Evolutionary conservation across 257 asterid species (phyloP), one percentile per base, ranked within the genome.

Genomic region (Capsicum chinense): DNA sequence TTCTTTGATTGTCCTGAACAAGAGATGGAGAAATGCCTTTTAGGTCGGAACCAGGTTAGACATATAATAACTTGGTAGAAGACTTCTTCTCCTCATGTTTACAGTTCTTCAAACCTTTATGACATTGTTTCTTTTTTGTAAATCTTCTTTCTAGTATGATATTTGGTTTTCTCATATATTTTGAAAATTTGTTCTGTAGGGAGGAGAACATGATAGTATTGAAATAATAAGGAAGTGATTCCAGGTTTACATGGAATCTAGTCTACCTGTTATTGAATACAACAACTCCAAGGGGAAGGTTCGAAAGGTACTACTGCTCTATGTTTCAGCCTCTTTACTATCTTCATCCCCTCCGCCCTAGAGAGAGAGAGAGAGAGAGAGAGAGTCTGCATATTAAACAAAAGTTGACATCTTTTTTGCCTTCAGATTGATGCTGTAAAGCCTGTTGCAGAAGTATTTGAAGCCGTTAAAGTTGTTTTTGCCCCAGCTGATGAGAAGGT

Each of bases 371-470:
- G 33, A 26, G 33, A 26, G 33, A 26, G 33, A 26, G 80, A 19
- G 15, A 5, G 60, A 50, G 3, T 21, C 3, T 48, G 35, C 63
- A 68, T 66, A 64, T 50, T 50, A 60, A 58, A 67, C 85, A 26
- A 8, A 62, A 68, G 48, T 73, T 83, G 35, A 71, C 80, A 17
- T 16, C 66, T 87, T 85, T 66, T 83, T 50, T 58, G 6, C 86
- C 83, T 54, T 26, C 86, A 95, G 98, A 93, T 95, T 52, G 94
- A 91, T 88, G 98, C 97, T 63, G 90, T 88, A 64, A 93, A 83
- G 83, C 92, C 97, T 3, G 81, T 92, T 70, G 97, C 69, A 80
- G 97, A 95, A 83, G 98, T 95, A 86, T 92, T 91, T 90, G 97
- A 88, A 88, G 93, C 94, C 8, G 95, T 92, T 50, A 93, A 93